Evolutionary conservation across 2,329 filamentous ascomycete species (phyloP).

Genomic region (Colletotrichum falcatum): DNA sequence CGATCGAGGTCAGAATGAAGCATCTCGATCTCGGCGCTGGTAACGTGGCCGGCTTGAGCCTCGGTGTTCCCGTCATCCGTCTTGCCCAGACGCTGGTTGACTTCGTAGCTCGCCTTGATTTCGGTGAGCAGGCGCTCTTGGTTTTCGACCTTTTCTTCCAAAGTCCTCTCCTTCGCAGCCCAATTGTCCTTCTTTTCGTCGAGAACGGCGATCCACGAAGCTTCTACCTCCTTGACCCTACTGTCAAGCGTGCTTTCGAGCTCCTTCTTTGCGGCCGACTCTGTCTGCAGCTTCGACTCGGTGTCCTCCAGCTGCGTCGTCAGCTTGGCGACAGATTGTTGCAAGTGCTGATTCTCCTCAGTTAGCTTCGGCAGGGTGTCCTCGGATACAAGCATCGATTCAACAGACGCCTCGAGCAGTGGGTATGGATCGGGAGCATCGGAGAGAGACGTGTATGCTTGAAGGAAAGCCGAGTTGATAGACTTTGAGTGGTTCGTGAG

Average conservation of each 20-base stretch:
- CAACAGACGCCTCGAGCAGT: constrained; percentile 93
- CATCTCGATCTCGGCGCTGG: constrained; percentile 92
- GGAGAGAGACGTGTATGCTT: constrained; percentile 91
- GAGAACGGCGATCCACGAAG: constrained; percentile 89
- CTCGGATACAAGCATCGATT: constrained; percentile 91
- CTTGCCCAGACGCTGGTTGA: constrained; percentile 87
- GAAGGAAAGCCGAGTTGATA: constrained; percentile 91
- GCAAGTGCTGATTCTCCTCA: constrained; percentile 90
- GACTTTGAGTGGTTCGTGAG: constrained; percentile 96
- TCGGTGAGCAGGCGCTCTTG: constrained; percentile 94
- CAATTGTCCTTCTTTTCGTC: constrained; percentile 97
- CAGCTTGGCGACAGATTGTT: constrained; percentile 79
- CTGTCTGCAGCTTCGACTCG: constrained; percentile 82
- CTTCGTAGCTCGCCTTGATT: constrained; percentile 96
- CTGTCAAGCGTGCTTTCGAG: constrained; percentile 82
- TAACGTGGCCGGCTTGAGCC: constrained; percentile 72
- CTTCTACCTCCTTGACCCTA: constrained; percentile 89
- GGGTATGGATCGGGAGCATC: constrained; percentile 98
- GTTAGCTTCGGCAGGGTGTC: constrained; percentile 91
- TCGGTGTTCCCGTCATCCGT: constrained; percentile 72
- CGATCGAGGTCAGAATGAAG: constrained; percentile 91
- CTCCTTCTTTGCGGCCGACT: constrained; percentile 77
- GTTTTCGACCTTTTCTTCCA: constrained; percentile 94
- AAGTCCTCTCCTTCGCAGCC: constrained; percentile 89
- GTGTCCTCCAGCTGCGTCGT: constrained; percentile 86